Evolutionary conservation across 2,329 filamentous ascomycete species (phyloP), one percentile per base, ranked within the genome.

Genomic region (Colletotrichum filicis): DNA sequence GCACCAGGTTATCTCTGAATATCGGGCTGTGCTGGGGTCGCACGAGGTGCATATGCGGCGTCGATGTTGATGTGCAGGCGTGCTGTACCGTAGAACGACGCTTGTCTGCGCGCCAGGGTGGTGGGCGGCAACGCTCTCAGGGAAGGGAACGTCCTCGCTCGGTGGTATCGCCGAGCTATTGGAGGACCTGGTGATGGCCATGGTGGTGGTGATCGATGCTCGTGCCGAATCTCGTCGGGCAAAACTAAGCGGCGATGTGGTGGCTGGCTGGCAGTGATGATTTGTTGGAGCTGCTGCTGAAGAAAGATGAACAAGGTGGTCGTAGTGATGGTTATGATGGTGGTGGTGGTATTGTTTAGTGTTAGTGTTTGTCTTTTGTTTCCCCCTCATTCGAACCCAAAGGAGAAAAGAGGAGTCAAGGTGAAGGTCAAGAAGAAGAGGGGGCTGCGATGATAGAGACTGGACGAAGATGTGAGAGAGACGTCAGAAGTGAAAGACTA

Each of bases 161-260:
- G 70, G 70, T 73, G 22, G 60, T 46, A 70, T 65, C 53, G 22
- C 49, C 53, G 42, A 60, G 24, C 16, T 22, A 73, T 70, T 73
- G 70, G 70, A 65, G 66, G 63, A 16, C 59, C 67, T 59, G 67
- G 24, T 59, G 53, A 19, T 14, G 22, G 28, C 49, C 42, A 22
- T 42, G 67, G 24, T 59, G 53, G 11, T 14, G n/a, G 35, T 46
- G 60, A 22, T n/a, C 70, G 70, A 73, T 73, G 70, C 19, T 49
- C 30, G 49, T 70, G 66, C 70, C 26, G 66, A 65, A 73, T 73
- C 70, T 73, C 14, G 60, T 63, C 66, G 30, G 53, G 69, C 53
- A 62, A 32, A 32, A 8, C 42, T 24, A 35, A 5, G 11, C 30
- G 37, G 59, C 37, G 35, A 46, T 22, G 63, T 46, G 37, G 52